Evolutionary conservation across 2,329 filamentous ascomycete species (phyloP), one percentile per base, ranked within the genome.

Genomic region (Pezicula carpinea): DNA sequence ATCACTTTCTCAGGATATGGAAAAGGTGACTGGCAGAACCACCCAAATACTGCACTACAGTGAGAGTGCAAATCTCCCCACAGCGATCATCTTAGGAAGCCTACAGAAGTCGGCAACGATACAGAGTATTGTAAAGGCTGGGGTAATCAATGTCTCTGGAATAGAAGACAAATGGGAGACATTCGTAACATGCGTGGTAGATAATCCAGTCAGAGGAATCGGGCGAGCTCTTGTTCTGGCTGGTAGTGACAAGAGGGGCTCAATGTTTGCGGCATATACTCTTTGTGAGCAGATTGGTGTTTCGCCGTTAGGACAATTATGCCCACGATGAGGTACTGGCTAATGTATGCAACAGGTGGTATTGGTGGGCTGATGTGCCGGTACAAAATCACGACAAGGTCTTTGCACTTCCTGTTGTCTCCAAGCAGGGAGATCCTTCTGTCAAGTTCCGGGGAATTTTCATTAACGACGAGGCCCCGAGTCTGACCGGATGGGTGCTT

Each of bases 151-250:
- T 49, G 72, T 79, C 1, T 73, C 70, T 6, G 66, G 66, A 0
- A 74, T 83, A 32, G 59, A 78, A 49, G 83, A 81, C 1, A 71
- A 82, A 51, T 88, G 84, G 84, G 85, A 89, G 59, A 75, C 82
- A 0, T 88, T 83, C 58, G 66, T 73, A 14, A 84, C 76, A 39
- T 18, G 35, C 19, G 54, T 87, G 2, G 73, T 87, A 2, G 64
- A 76, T 19, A 66, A 73, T 19, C 82, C 82, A 0, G 63, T 80
- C 18, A 66, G 71, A 5, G 78, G 75, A 21, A 75, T 76, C 32
- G 55, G 69, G 1, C 69, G 70, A 46, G 82, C 82, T 2, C 68
- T 87, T 15, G 76, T 87, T 2, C 80, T 88, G 61, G 80, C 77
- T 34, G 83, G 80, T 15, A 83, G 79, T 59, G 82, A 87, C 59